phyloP scores from a whole-genome alignment of 169 alveolate genomes.

The Babesia caballi region DNA sequence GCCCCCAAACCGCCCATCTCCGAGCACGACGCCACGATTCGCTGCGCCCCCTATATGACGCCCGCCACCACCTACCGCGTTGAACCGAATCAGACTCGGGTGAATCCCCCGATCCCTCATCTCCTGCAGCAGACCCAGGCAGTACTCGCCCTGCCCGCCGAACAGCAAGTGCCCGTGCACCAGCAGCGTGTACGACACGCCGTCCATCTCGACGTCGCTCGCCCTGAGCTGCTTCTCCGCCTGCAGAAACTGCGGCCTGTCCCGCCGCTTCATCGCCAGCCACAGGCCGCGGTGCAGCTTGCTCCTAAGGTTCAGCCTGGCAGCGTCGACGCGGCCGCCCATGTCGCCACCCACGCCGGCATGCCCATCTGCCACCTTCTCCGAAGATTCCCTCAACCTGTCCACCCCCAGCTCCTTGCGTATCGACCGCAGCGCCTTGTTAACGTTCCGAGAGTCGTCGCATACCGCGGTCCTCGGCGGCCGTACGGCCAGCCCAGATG shows the following conservation, averaged over 20 bases:
- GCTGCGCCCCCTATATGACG: neutral
- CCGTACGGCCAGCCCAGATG: slow-evolving; percentile 54
- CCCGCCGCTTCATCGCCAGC: slow-evolving; percentile 47
- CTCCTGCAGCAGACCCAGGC: slow-evolving; percentile 26
- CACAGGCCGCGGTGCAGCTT: slow-evolving; percentile 33
- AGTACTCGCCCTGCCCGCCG: neutral
- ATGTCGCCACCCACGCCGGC: neutral
- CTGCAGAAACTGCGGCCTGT: slow-evolving; percentile 21
- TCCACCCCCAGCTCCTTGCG: slow-evolving; percentile 30
- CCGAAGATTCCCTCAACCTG: neutral
- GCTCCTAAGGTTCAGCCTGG: slow-evolving; percentile 15
- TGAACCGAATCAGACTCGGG: slow-evolving; percentile 51
- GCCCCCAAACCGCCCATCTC: slow-evolving; percentile 35
- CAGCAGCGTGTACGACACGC: slow-evolving; percentile 41
- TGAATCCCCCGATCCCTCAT: slow-evolving; percentile 51
- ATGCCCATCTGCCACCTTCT: neutral
- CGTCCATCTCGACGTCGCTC: slow-evolving; percentile 21
- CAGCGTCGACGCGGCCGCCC: neutral
- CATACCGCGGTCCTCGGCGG: slow-evolving; percentile 40
- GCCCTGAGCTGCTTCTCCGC: slow-evolving; percentile 14
- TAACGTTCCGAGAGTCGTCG: slow-evolving; percentile 34
- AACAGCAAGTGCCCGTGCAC: slow-evolving; percentile 46
- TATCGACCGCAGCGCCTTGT: slow-evolving; percentile 37
- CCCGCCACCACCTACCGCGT: slow-evolving; percentile 33
- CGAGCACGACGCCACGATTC: slow-evolving; percentile 25